phyloP scores from a whole-genome alignment of 345 rosid species.

The Anastatica hierochuntica region DNA sequence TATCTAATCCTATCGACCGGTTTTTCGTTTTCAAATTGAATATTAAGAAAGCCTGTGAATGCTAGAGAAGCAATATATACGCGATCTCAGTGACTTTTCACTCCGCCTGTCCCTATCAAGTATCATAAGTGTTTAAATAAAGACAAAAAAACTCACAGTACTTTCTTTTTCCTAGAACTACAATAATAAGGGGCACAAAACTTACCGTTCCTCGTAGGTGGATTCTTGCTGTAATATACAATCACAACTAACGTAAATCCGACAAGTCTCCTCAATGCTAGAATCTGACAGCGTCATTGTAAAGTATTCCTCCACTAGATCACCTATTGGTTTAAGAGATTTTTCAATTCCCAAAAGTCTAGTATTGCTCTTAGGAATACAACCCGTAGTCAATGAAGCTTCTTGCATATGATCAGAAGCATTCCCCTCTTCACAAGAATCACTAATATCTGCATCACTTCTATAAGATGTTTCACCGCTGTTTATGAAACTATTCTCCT shows the following conservation, averaged over 20 bases:
- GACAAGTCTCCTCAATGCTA: conserved; percentile 50
- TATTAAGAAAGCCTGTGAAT: not conserved
- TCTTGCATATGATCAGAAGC: conserved; percentile 18
- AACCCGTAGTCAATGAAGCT: conserved; percentile 8
- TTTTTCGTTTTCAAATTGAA: not conserved
- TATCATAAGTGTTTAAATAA: not conserved
- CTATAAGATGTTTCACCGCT: conserved; percentile 29
- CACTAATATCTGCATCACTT: conserved; percentile 27
- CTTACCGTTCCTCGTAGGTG: conserved; percentile 46
- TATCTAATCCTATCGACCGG: not conserved
- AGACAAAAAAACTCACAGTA: conserved; percentile 4
- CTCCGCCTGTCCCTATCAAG: conserved; percentile 1
- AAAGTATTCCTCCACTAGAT: conserved; percentile 55
- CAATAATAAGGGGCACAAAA: conserved; percentile 5
- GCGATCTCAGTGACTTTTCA: not conserved
- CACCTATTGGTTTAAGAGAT: conserved; percentile 29
- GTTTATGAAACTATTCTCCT: conserved; percentile 29
- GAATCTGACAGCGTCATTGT: conserved; percentile 46
- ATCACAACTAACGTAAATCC: conserved; percentile 45
- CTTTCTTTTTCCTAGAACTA: conserved; percentile 9
- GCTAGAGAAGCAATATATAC: not conserved
- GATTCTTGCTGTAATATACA: conserved; percentile 61
- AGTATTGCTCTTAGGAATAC: conserved; percentile 8
- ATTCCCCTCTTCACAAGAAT: conserved; percentile 19
- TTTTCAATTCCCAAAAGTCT: conserved; percentile 23